Evolutionary conservation across 23 red algal genomes (phyloP).

Genomic region (Gracilariopsis chorda): DNA sequence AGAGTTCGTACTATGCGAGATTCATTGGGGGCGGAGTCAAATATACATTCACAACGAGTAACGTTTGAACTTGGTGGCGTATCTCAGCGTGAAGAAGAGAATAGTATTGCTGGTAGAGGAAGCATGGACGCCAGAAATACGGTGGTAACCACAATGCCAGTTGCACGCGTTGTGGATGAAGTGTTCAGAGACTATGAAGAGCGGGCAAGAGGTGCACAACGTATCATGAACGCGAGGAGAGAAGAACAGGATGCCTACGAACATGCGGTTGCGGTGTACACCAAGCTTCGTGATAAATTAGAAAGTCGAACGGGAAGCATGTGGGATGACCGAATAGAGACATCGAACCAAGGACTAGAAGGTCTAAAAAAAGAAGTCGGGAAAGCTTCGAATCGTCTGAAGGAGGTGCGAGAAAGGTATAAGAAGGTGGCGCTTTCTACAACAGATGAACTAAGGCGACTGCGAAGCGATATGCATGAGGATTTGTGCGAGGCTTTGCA

Average conservation of each 20-base stretch:
- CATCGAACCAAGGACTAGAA: constrained; percentile 33
- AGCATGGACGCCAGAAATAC: background rate
- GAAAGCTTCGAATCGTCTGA: constrained; percentile 8
- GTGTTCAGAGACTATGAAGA: constrained; percentile 67
- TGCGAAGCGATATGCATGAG: constrained; percentile 63
- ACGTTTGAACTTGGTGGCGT: background rate
- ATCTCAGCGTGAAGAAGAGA: background rate
- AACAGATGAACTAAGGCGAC: constrained; percentile 60
- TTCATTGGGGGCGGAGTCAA: background rate
- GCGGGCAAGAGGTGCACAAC: constrained; percentile 43
- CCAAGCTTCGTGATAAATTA: constrained; percentile 54
- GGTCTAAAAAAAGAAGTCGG: constrained; percentile 31
- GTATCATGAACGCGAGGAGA: constrained; percentile 55
- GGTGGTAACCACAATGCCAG: background rate
- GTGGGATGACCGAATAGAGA: constrained; percentile 31
- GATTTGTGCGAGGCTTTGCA: constrained; percentile 32
- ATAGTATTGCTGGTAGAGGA: no score
- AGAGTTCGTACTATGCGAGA: background rate
- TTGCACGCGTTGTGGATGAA: constrained; percentile 20
- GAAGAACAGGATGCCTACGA: constrained; percentile 80
- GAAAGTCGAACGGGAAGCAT: constrained; percentile 61
- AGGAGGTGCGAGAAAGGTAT: constrained; percentile 44
- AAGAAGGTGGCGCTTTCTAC: constrained; percentile 38
- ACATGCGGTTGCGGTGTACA: constrained; percentile 66
- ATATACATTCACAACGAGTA: background rate